Base-by-base conservation (phyloP, 176 grass and related monocot genomes). In the Phoenix roebelenii region DNA sequence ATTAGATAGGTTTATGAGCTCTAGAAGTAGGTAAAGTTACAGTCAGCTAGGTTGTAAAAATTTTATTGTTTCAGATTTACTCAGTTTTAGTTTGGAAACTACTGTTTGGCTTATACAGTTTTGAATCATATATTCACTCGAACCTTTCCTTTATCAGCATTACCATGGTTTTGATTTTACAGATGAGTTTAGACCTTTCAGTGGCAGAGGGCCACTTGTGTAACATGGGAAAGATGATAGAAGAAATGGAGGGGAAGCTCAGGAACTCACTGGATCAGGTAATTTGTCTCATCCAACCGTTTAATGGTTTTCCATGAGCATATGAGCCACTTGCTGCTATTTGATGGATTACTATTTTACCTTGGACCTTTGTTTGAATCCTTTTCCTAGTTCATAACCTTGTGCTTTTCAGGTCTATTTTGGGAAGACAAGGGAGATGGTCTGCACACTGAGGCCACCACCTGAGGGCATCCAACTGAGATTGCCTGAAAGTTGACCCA, bases 191-290 rank as follows among this genome's bases (percentile, higher is more conserved):
- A 67, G 81, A 81, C 24, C 94, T 98, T 54, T 76, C 94, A 66
- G 64, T 93, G 23, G 88, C 60, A 71, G 94, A 98, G 49, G 94
- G 94, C 7, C 94, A 98, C 67, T 72, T 98, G 52, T 83, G 83
- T 76, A 98, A 98, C 69, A 98, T 98, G 88, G 94, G 94, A 60
- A 98, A 76, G 80, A 93, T 98, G 88, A 98, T 98, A 56, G 94
- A 98, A 73, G 94, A 98, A 72, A 98, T 98, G 88, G 94, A 98
- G 60, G 83, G 85, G 50, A 98, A 98, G 71, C 79, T 98, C 54
- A 93, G 94, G 64, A 92, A 93, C 77, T 93, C 88, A 48, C 61
- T 98, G 26, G 94, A 93, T 64, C 94, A 92, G 76, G 94, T 93
- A 80, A 68, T 52, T 44, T 7, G 54, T 78, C 52, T 15, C 5